Conservation (phyloP, 441 rosid species). For the Hura crepitans region DNA sequence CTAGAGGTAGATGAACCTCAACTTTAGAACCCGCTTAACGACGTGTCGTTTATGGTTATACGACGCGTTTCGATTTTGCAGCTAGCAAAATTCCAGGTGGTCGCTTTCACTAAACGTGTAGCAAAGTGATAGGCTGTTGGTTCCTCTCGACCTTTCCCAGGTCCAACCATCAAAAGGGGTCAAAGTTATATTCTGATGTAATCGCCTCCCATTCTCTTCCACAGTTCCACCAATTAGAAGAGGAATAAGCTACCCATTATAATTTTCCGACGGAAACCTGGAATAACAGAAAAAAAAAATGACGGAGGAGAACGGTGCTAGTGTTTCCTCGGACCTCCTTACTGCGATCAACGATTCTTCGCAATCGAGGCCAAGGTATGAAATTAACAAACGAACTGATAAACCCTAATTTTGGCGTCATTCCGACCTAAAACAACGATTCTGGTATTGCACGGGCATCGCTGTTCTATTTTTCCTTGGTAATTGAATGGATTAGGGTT, state of each 20-base stretch:
- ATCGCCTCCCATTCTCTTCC: neutral
- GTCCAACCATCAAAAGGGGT: too few species aligned
- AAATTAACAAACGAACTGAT: neutral
- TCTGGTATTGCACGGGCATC: neutral
- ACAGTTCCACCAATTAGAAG: neutral
- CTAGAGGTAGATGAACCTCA: too few species aligned
- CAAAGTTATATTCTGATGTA: neutral
- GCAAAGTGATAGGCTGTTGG: too few species aligned
- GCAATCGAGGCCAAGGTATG: constrained; percentile 62
- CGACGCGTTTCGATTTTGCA: too few species aligned
- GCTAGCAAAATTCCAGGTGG: too few species aligned
- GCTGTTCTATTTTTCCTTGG: neutral
- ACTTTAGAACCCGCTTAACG: too few species aligned
- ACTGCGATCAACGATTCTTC: constrained; percentile 33
- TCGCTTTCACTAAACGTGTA: too few species aligned
- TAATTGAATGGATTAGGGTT: constrained; percentile 11
- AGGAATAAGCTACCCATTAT: neutral
- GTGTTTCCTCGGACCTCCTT: constrained; percentile 39
- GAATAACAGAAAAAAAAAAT: constrained; percentile 20
- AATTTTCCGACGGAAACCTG: neutral
- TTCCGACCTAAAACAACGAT: neutral
- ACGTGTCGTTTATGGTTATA: too few species aligned
- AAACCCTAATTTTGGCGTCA: neutral
- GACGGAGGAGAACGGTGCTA: constrained; percentile 47
- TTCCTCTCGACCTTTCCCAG: too few species aligned